phyloP scores from a whole-genome alignment of 129 eudicot species.

The Glebionis coronaria region DNA sequence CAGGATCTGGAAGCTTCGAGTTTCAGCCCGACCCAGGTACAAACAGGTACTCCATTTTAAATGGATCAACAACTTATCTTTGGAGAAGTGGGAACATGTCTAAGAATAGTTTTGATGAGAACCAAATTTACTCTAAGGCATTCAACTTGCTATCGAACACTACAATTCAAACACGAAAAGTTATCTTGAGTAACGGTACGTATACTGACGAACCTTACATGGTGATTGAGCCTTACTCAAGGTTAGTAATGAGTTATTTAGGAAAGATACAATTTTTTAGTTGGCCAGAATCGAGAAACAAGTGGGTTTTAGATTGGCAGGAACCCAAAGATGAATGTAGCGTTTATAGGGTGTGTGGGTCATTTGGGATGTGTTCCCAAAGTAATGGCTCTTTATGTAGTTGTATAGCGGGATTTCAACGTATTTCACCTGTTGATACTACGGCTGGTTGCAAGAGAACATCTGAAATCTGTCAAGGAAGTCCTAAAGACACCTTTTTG shows the following conservation, averaged over 20 bases:
- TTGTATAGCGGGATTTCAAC: slow-evolving; percentile 38
- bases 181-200: no score
- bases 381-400: slow-evolving; percentile 16
- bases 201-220: neutral
- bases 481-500: slow-evolving; percentile 1
- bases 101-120: slow-evolving; percentile 1
- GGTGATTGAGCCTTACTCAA: neutral
- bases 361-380: slow-evolving; percentile 22
- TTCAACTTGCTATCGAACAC: slow-evolving; percentile 8
- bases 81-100: slow-evolving; percentile 23
- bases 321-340: slow-evolving; percentile 28
- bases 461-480: neutral
- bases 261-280: slow-evolving; percentile 28
- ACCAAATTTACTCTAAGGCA: slow-evolving; percentile 4
- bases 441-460: slow-evolving; percentile 28
- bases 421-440: neutral
- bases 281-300: neutral
- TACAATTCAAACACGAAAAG: neutral
- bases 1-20: slow-evolving; percentile 38
- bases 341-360: slow-evolving; percentile 24
- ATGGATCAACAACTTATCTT: neutral
- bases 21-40: slow-evolving; percentile 24
- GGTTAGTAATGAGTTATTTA: slow-evolving; percentile 25
- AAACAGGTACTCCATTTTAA: neutral
- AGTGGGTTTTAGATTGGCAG: slow-evolving; percentile 29